Evolutionary conservation across 208 protist species (phyloP), one percentile per base, ranked within the genome.

Genomic region (Leishmania gerbilli): DNA sequence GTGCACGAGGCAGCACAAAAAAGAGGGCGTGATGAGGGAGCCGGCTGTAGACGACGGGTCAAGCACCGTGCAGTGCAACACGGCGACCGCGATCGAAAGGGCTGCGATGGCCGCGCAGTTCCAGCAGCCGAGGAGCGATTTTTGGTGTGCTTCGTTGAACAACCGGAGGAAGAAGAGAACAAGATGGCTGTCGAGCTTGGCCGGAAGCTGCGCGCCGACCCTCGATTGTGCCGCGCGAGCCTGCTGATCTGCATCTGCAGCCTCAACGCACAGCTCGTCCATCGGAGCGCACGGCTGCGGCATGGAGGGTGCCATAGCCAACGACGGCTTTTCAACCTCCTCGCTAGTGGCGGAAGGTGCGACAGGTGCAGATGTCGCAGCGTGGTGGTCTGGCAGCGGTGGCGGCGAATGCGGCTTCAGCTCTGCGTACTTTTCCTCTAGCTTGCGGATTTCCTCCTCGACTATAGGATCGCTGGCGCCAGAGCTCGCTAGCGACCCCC

Each of bases 1-100:
- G 79, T 96, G 89, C 65, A 93, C 80, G 3, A 94, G 58, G 71
- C 76, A 71, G 45, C 87, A 88, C 42, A 94, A 68, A 7, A 91
- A 56, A 0, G 84, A 88, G 11, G 90, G 93, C 15, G 80, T 89
- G 45, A 91, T 8, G 11, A 76, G 45, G 7, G 80, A 67, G n/a
- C 91, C 89, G 6, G 81, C 11, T 55, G 74, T 19, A 19, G 86
- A 87, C 45, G 77, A 85, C 21, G 89, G 87, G 40, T 91, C 84
- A 0, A 90, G 49, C 27, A 86, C 8, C 17, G 80, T 92, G 47
- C 79, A 84, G 47, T 96, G 91, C 69, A 89, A n/a, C 47, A 84
- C 24, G 1, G 91, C 87, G 40, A 72, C 79, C 34, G 84, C 60
- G 37, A 80, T 75, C 4, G 87, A 80, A 11, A 89, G 65, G 13